phyloP scores from a whole-genome alignment of 1,139 yeast genomes.

The Trichomonascaceae sp. region DNA sequence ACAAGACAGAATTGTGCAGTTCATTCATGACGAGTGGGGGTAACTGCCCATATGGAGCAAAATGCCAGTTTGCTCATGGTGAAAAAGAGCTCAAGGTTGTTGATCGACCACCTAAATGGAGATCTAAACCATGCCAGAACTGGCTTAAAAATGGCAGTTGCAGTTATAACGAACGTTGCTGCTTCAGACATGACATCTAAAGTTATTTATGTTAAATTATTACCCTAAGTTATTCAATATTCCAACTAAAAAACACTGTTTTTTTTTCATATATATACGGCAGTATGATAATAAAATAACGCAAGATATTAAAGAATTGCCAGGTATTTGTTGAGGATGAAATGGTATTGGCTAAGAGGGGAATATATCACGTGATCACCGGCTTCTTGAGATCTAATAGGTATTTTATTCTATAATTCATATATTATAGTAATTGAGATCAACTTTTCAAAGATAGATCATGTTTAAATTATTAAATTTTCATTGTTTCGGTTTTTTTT shows the following conservation, averaged over 20 bases:
- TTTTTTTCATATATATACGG: not conserved
- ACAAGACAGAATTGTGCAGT: conserved; percentile 87
- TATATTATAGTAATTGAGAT: not conserved
- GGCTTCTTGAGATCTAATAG: too few species aligned
- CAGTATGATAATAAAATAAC: not conserved
- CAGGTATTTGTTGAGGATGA: not conserved
- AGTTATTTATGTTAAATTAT: conserved; percentile 7
- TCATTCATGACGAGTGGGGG: conserved; percentile 66
- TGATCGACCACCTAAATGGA: conserved; percentile 77
- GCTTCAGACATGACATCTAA: conserved; percentile 60
- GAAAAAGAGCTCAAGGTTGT: conserved; percentile 64
- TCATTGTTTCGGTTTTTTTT: too few species aligned
- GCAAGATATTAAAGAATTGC: not conserved
- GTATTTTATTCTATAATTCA: too few species aligned
- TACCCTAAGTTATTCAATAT: conserved; percentile 4
- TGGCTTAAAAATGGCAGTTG: conserved; percentile 81
- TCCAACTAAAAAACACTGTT: not conserved
- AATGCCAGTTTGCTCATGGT: conserved; percentile 96
- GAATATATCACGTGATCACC: not conserved
- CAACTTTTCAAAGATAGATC: not conserved
- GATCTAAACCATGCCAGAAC: conserved; percentile 86
- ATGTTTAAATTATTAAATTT: too few species aligned
- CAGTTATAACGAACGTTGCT: conserved; percentile 85
- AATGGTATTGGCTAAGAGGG: not conserved
- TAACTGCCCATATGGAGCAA: conserved; percentile 77